Evolutionary conservation across 1,139 yeast species (phyloP).

Genomic region (Pichia sp.): DNA sequence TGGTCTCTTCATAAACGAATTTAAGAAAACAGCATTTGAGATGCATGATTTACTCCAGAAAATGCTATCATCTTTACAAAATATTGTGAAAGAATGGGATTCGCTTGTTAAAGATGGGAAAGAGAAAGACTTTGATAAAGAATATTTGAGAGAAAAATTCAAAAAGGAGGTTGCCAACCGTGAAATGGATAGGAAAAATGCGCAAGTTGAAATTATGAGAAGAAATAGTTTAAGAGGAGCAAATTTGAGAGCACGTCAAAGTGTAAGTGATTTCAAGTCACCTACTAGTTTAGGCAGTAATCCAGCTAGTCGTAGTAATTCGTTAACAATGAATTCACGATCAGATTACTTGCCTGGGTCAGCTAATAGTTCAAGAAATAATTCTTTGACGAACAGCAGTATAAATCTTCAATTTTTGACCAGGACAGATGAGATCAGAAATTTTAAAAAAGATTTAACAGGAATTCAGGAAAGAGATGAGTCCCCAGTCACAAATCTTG

Average conservation of each 20-base stretch:
- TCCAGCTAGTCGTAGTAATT: not conserved
- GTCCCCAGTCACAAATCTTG: not conserved
- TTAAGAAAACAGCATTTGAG: slow-evolving; percentile 26
- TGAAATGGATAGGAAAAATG: not conserved
- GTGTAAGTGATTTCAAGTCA: not conserved
- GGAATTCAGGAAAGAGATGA: not conserved
- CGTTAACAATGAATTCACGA: not conserved
- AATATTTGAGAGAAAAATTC: slow-evolving; percentile 22
- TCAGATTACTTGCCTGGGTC: not conserved
- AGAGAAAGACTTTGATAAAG: slow-evolving; percentile 23
- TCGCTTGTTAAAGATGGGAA: slow-evolving; percentile 19
- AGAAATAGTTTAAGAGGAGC: not conserved
- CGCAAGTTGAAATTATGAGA: slow-evolving; percentile 7
- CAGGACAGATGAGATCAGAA: slow-evolving; percentile 6
- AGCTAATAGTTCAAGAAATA: slow-evolving; percentile 3
- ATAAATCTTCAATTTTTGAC: not conserved
- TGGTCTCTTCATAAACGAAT: slow-evolving; percentile 31
- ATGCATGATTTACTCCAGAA: slow-evolving; percentile 22
- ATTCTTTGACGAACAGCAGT: slow-evolving; percentile 6
- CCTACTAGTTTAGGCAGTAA: not conserved
- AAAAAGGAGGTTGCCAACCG: slow-evolving; percentile 9
- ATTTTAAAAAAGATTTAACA: not conserved
- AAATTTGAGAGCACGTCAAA: not conserved
- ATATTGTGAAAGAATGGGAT: slow-evolving; percentile 28
- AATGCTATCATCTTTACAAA: slow-evolving; percentile 19